Percentiles rank a stretch among this genome's conserved stretches.
These are phyloP conservation scores for Penicillium atrosanguineum DNA, from an alignment of 495 filamentous ascomycete genomes.

Conservation along the genomic window DNA sequence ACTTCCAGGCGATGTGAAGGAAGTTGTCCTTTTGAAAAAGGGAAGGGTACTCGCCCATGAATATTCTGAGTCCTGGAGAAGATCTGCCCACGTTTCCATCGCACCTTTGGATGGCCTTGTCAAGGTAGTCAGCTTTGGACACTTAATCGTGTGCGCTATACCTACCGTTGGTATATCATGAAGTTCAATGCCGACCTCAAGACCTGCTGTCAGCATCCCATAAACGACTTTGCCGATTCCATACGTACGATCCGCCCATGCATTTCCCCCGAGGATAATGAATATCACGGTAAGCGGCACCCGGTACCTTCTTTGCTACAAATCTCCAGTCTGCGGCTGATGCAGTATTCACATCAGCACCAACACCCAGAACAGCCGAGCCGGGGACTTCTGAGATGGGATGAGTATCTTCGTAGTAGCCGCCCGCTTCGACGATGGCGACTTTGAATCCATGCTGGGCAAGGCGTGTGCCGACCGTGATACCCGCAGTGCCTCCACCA, in stretches of 20 bases:
- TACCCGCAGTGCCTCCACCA: slow-evolving; percentile 52
- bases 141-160: too few relatives aligned
- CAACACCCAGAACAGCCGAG: slow-evolving; percentile 29
- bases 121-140: background rate
- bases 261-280: slow-evolving; percentile 42
- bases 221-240: background rate
- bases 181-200: slow-evolving; percentile 32
- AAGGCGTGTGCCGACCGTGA: slow-evolving; percentile 45
- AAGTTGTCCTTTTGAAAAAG: slow-evolving; percentile 37
- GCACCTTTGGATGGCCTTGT: slow-evolving; percentile 36
- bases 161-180: slow-evolving; percentile 39
- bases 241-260: slow-evolving; percentile 37
- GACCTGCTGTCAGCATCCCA: background rate
- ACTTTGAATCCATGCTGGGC: slow-evolving; percentile 35
- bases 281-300: slow-evolving; percentile 34
- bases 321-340: slow-evolving; percentile 51
- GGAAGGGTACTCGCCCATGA: slow-evolving; percentile 40
- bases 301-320: slow-evolving; percentile 28
- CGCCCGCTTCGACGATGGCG: slow-evolving; percentile 58
- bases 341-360: slow-evolving; percentile 27
- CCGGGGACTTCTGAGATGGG: slow-evolving; percentile 47
- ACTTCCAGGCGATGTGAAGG: slow-evolving; percentile 26
- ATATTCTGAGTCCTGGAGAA: slow-evolving; percentile 46
- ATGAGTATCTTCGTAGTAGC: slow-evolving; percentile 49
- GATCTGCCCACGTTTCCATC: slow-evolving; percentile 44